These are phyloP conservation scores for Mycena sanguinolenta DNA, from an alignment of 768 basidiomycete genomes.

Conservation along the genomic window DNA sequence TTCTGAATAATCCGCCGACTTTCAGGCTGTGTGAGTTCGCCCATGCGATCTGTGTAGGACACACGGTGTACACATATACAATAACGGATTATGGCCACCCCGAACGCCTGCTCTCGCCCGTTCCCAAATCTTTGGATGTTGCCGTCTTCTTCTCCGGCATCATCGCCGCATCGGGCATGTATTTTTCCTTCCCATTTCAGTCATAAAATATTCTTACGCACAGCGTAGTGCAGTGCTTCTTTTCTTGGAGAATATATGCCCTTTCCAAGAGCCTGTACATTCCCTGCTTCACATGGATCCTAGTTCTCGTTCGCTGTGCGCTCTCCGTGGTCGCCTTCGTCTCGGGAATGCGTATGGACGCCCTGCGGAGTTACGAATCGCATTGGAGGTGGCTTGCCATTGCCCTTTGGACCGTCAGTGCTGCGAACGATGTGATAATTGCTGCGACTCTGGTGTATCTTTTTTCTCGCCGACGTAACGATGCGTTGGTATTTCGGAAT, in stretches of 20 bases:
- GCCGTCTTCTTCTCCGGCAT: conserved; percentile 8
- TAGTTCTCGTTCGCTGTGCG: neutral
- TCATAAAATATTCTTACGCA: neutral
- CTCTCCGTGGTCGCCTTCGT: neutral
- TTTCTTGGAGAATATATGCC: conserved; percentile 3
- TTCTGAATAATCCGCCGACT: too few relatives aligned
- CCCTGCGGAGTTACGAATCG: neutral
- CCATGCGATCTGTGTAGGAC: neutral
- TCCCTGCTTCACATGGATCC: neutral
- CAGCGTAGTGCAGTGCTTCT: neutral
- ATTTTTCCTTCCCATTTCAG: neutral
- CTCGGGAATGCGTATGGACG: neutral
- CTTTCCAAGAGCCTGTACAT: neutral
- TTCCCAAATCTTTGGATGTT: neutral
- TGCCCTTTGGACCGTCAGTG: neutral
- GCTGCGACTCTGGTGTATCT: conserved; percentile 1
- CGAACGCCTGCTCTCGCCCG: neutral
- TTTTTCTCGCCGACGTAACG: neutral
- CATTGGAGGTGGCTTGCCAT: conserved; percentile 11
- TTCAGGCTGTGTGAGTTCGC: conserved; percentile 2
- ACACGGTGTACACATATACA: neutral
- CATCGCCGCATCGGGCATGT: neutral
- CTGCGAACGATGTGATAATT: conserved; percentile 2
- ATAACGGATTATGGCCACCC: conserved; percentile 4
- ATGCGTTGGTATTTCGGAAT: neutral